A percentile compares a stretch with the other conserved stretches of the same genome.
Conservation (phyloP, 768 basidiomycete genomes). For the Pulveroboletus ravenelii region DNA sequence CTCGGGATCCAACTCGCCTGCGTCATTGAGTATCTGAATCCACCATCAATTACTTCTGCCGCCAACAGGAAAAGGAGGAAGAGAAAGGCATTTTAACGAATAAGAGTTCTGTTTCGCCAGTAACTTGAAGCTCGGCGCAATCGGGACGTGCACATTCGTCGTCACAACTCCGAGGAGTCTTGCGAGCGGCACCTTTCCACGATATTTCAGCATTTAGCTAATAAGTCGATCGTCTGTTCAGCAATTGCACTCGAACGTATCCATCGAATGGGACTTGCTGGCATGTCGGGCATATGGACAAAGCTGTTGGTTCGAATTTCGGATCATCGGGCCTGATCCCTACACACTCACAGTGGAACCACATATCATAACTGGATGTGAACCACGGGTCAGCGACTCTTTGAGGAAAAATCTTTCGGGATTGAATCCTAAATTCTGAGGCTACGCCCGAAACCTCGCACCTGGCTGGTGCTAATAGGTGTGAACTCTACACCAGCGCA, state of each 20-base stretch:
- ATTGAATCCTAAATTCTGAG: too few species aligned
- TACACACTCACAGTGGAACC: conserved; percentile 53
- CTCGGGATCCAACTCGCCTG: conserved; percentile 31
- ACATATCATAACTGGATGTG: conserved; percentile 34
- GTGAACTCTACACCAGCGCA: too few species aligned
- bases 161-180: not conserved
- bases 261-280: conserved; percentile 13
- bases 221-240: not conserved
- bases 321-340: conserved; percentile 38
- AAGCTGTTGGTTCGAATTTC: conserved; percentile 27
- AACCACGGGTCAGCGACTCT: too few species aligned
- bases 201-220: conserved; percentile 8
- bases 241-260: not conserved
- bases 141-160: conserved; percentile 23
- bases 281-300: conserved; percentile 44
- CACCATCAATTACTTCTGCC: not conserved
- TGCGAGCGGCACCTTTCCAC: conserved; percentile 14
- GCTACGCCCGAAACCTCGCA: too few species aligned
- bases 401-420: too few species aligned
- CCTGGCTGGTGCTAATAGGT: too few species aligned
- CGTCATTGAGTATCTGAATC: conserved; percentile 23
- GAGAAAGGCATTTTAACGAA: conserved; percentile 17
- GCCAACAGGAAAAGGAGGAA: too few species aligned
- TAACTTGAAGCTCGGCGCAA: conserved; percentile 15
- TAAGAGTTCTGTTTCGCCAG: conserved; percentile 2